Evolutionary conservation across 2,329 filamentous ascomycete species (phyloP).

Genomic region (Periconia macrospinosa): DNA sequence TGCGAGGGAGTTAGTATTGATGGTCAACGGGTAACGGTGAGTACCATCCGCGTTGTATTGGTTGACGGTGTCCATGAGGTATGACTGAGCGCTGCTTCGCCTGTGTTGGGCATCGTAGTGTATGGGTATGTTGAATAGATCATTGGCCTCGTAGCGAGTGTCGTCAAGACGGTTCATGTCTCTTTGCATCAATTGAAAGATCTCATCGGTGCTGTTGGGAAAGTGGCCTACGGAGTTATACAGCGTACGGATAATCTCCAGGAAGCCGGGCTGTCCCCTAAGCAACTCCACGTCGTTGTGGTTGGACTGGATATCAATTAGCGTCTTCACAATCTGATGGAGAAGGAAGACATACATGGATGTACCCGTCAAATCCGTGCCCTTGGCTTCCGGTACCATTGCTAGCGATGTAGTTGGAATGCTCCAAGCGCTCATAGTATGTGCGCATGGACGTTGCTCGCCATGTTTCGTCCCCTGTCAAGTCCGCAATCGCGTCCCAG

Average conservation of each 20-base stretch:
- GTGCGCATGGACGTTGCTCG: conserved; percentile 55
- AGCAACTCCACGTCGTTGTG: no score
- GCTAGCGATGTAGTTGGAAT: conserved; percentile 46
- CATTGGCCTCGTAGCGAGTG: conserved; percentile 47
- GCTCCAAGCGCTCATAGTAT: conserved; percentile 56
- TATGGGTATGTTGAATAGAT: conserved; percentile 59
- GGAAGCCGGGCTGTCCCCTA: no score
- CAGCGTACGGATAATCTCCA: no score
- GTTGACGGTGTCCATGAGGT: conserved; percentile 50
- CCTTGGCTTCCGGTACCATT: conserved; percentile 27
- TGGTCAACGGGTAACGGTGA: conserved; percentile 47
- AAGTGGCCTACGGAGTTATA: not conserved
- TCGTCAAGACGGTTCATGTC: conserved; percentile 1
- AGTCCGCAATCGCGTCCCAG: conserved; percentile 56
- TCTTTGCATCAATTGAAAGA: not conserved
- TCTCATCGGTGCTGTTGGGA: conserved; percentile 5
- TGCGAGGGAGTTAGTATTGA: conserved; percentile 5
- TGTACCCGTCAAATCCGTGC: conserved; percentile 59
- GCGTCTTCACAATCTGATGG: not conserved
- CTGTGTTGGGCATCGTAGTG: conserved; percentile 31
- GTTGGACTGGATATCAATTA: not conserved
- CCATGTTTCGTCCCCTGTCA: conserved; percentile 60
- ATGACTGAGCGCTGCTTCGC: conserved; percentile 56
- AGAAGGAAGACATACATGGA: conserved; percentile 21
- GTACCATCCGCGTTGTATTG: conserved; percentile 50